Percentiles rank a stretch among this genome's conserved stretches.
phyloP scores from a whole-genome alignment of 108 stramenopile genomes.

The Skeletonema marinoi region DNA sequence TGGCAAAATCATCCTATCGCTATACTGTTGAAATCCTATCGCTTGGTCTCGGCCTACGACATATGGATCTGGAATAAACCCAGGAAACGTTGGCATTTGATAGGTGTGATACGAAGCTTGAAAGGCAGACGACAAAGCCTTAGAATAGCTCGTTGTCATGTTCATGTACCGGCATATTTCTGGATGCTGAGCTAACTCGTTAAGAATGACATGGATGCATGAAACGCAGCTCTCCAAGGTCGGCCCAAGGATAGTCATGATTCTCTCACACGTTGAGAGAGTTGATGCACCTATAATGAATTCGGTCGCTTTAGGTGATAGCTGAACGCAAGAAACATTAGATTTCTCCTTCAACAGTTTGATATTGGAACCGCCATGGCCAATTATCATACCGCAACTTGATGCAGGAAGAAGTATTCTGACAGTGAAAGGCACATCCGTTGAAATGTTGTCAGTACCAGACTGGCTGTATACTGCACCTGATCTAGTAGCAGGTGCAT shows the following conservation, averaged over 20 bases:
- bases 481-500: slow-evolving; percentile 10
- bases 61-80: slow-evolving; percentile 1
- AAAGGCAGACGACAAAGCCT: slow-evolving; percentile 22
- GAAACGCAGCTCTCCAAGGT: slow-evolving; percentile 48
- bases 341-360: slow-evolving; percentile 75
- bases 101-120: slow-evolving; percentile 5
- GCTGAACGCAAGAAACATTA: slow-evolving; percentile 63
- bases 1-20: slow-evolving; percentile 11
- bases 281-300: slow-evolving; percentile 9
- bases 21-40: slow-evolving; percentile 39
- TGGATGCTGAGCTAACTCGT: slow-evolving; percentile 68
- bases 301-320: slow-evolving; percentile 67
- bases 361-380: slow-evolving; percentile 77
- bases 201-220: slow-evolving; percentile 59
- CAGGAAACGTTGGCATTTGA: slow-evolving; percentile 3
- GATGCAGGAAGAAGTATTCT: slow-evolving; percentile 76
- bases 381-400: slow-evolving; percentile 86
- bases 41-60: background rate
- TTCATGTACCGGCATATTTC: slow-evolving; percentile 78
- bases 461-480: slow-evolving; percentile 4
- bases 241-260: slow-evolving; percentile 75
- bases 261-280: slow-evolving; percentile 61
- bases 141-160: slow-evolving; percentile 81
- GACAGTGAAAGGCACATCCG: slow-evolving; percentile 54
- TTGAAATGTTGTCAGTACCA: slow-evolving; percentile 22